Conservation (phyloP, 768 basidiomycete species). For the Suillus subluteus region DNA sequence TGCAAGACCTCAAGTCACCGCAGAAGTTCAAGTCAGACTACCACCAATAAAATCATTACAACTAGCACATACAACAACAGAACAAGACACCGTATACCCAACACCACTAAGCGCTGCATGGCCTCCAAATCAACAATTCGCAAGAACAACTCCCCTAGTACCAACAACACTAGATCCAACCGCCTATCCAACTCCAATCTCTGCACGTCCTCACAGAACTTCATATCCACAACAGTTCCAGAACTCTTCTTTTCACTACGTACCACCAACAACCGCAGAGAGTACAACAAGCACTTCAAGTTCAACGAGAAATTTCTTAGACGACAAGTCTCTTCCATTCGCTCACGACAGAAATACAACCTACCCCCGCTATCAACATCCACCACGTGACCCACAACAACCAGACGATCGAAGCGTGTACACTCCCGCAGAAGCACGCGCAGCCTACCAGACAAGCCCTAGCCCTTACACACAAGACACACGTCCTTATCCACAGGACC, state of each 20-base stretch:
- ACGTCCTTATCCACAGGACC: conserved; percentile 2
- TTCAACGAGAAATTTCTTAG: conserved; percentile 22
- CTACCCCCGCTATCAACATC: neutral
- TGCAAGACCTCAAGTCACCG: neutral
- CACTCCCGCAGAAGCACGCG: conserved; percentile 8
- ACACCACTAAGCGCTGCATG: conserved; percentile 17
- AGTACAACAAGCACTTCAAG: conserved; percentile 21
- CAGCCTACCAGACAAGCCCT: conserved; percentile 1
- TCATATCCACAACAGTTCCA: conserved; percentile 17
- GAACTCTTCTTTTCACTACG: conserved; percentile 21
- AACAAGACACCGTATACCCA: conserved; percentile 25
- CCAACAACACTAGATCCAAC: conserved; percentile 17
- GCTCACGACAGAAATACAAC: conserved; percentile 19
- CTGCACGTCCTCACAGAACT: conserved; percentile 15
- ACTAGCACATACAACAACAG: conserved; percentile 16
- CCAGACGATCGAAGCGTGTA: conserved; percentile 11
- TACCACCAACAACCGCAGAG: conserved; percentile 24
- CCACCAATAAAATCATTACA: conserved; percentile 25
- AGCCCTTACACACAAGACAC: neutral
- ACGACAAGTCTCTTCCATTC: conserved; percentile 18
- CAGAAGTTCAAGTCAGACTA: neutral
- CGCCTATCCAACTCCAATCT: conserved; percentile 13
- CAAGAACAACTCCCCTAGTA: conserved; percentile 32
- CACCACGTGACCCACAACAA: conserved; percentile 3
- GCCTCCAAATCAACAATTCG: conserved; percentile 24